A percentile compares a stretch with the other conserved stretches of the same genome.
Evolutionary conservation across 2,329 filamentous ascomycete species (phyloP).

Genomic region (Sclerotinia minor): DNA sequence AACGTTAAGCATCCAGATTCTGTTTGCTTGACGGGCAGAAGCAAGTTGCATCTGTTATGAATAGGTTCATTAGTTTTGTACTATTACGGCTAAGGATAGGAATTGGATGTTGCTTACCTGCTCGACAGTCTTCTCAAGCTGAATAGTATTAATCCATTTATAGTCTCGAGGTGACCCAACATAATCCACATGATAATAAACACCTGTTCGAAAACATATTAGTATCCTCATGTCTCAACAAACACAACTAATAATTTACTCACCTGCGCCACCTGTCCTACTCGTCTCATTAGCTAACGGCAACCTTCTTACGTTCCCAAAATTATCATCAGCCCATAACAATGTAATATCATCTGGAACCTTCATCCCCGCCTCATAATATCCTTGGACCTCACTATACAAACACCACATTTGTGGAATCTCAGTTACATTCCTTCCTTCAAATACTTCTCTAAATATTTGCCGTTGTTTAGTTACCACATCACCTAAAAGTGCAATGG

Average conservation of each 20-base stretch:
- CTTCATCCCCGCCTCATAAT: constrained; percentile 63
- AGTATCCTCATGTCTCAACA: not conserved
- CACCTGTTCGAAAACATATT: constrained; percentile 34
- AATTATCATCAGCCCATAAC: constrained; percentile 70
- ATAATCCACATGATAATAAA: constrained; percentile 63
- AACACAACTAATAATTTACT: constrained; percentile 8
- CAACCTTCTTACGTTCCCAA: constrained; percentile 63
- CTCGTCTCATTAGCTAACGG: constrained; percentile 59
- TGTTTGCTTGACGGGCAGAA: constrained; percentile 53
- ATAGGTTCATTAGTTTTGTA: not conserved
- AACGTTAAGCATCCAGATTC: constrained; percentile 64
- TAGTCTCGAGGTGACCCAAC: constrained; percentile 51
- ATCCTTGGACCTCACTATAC: constrained; percentile 73
- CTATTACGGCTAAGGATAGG: too few relatives aligned
- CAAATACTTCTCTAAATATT: constrained; percentile 58
- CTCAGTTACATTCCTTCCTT: constrained; percentile 46
- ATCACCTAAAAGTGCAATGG: constrained; percentile 58
- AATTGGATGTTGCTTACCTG: constrained; percentile 41
- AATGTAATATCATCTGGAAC: constrained; percentile 68
- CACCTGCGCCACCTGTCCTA: constrained; percentile 61
- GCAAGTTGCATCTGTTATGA: constrained; percentile 58
- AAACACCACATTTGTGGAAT: constrained; percentile 70
- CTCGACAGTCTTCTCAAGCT: constrained; percentile 64
- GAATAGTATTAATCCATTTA: constrained; percentile 66
- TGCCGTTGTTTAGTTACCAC: constrained; percentile 61